Evolutionary conservation across 129 eudicot species (phyloP).

Genomic region (Apium graveolens): DNA sequence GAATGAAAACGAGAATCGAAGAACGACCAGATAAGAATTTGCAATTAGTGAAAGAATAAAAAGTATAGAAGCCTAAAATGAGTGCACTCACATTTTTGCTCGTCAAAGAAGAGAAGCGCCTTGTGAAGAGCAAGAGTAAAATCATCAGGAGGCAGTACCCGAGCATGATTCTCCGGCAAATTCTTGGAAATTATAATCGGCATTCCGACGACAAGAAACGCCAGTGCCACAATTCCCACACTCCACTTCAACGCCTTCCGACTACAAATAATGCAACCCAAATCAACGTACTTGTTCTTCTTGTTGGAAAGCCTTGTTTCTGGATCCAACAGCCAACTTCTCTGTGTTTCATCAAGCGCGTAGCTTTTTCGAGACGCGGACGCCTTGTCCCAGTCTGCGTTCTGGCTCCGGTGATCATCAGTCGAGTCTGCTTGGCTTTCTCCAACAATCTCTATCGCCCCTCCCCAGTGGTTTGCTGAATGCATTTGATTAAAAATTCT

Average conservation of each 20-base stretch:
- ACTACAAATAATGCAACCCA: constrained; percentile 71
- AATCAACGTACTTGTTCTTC: constrained; percentile 62
- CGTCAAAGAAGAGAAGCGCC: constrained; percentile 86
- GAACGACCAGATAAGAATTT: too few species aligned
- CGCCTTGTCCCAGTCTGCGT: constrained; percentile 52
- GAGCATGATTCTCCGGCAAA: constrained; percentile 41
- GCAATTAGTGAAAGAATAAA: too few species aligned
- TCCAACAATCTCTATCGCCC: constrained; percentile 46
- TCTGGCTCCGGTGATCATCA: constrained; percentile 29
- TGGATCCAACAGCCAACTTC: constrained; percentile 81
- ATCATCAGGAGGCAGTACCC: constrained; percentile 58
- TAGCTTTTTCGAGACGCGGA: constrained; percentile 30
- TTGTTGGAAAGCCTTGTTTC: constrained; percentile 30
- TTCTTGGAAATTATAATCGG: constrained; percentile 53
- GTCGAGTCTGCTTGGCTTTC: constrained; percentile 21
- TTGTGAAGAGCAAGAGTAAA: constrained; percentile 65
- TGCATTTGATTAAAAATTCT: constrained; percentile 23
- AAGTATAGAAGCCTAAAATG: neutral
- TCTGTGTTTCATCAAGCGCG: constrained; percentile 70
- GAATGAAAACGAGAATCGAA: too few species aligned
- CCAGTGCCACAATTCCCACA: constrained; percentile 23
- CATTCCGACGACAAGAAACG: constrained; percentile 58
- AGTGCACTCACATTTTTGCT: constrained; percentile 70
- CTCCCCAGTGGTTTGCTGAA: constrained; percentile 77
- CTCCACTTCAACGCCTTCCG: constrained; percentile 51